Base-by-base conservation (phyloP, 2,329 filamentous ascomycete genomes). In the Aspergillus sp. region DNA sequence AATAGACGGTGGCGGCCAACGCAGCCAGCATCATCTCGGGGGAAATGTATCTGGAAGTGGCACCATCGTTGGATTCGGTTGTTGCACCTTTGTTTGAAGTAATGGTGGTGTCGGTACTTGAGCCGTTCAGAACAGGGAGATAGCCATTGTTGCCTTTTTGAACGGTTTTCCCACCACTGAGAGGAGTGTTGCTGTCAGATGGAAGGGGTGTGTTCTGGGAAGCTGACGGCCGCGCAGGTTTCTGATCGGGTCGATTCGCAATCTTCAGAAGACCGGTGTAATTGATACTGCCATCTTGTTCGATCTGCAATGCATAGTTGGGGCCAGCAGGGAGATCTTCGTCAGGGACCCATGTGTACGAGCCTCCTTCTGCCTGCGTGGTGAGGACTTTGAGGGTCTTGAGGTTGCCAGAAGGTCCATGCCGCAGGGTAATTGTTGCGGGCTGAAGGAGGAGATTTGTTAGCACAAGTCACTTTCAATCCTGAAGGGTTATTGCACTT, bases 251-350 rank as follows among this genome's bases (percentile, higher is more conserved):
- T 37, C 73, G 33, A 37, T 57, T 23, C 1, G 45, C 70, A 46
- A 84, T 68, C 33, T 68, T 66, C 69, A 87, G 77, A 31, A 77
- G 78, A 45, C 78, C 81, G 46, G 79, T 82, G 75, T 85, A 87
- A 76, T 87, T 87, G 69, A 76, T 66, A 47, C 71, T 60, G 41
- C 68, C 73, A 58, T 76, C 80, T 68, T 86, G 84, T 14, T 66
- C 69, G 72, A 88, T 85, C 70, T 85, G 73, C 57, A 87, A 79
- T 55, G 85, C 84, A 67, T 87, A 87, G 73, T 84, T 76, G 39
- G 69, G 59, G 56, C 73, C 79, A 61, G 77, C 70, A 45, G 70
- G 64, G 27, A 86, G 73, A 40, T 66, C 70, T 23, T 66, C 68
- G 40, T 73, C 68, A 5, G 82, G 80, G 15, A 76, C 82, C 82